These are phyloP conservation scores for Cryphonectria parasitica DNA, from an alignment of 2,329 filamentous ascomycete genomes.

Conservation along the genomic window DNA sequence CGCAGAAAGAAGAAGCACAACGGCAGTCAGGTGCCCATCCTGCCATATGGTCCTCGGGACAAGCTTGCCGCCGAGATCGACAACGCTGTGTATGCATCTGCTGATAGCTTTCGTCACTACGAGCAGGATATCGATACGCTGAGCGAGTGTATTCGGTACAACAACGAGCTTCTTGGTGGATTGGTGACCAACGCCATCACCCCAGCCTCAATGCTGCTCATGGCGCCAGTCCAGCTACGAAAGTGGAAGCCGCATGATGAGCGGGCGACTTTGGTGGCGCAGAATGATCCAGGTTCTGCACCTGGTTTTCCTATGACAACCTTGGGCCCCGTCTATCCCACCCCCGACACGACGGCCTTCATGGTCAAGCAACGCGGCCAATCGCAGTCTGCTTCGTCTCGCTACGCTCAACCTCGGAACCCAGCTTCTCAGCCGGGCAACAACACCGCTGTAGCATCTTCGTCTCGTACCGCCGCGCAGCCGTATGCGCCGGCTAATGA, in stretches of 20 bases:
- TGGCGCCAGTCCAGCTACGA: background rate
- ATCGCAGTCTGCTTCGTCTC: too few species aligned
- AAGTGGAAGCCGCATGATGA: background rate
- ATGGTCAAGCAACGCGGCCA: too few species aligned
- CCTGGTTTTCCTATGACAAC: too few species aligned
- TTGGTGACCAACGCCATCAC: background rate
- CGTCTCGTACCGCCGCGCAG: background rate
- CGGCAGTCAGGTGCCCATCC: background rate
- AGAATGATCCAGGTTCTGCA: background rate
- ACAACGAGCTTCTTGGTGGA: background rate
- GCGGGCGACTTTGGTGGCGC: too few species aligned
- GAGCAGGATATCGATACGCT: background rate
- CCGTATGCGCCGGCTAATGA: too few species aligned
- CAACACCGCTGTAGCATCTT: background rate
- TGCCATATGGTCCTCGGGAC: background rate
- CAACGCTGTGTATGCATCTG: background rate
- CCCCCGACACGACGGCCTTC: too few species aligned
- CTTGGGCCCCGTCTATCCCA: too few species aligned
- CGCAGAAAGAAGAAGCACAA: background rate
- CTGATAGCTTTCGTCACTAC: background rate
- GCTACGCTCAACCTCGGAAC: too few species aligned
- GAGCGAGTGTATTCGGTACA: background rate
- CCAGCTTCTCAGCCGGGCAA: too few species aligned
- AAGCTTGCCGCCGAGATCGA: background rate
- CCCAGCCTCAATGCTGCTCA: background rate